Evolutionary conservation across 805 yeast species (phyloP), one percentile per base, ranked within the genome.

Genomic region (Cyberlindnera veronae): DNA sequence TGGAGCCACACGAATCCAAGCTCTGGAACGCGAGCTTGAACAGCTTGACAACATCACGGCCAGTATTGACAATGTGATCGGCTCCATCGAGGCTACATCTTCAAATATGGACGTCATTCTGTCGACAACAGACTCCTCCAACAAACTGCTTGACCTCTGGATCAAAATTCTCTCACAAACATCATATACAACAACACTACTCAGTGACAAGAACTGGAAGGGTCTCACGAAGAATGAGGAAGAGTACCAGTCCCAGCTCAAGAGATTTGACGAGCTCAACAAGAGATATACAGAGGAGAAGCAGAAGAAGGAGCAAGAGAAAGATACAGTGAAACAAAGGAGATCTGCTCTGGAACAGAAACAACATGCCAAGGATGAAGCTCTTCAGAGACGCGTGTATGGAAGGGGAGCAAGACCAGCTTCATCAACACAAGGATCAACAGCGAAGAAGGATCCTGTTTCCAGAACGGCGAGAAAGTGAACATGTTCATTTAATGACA

Each of bases 151-250:
- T 18, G 80, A 75, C 41, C 68, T 77, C 17, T 81, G 84, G 84
- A 70, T 76, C 38, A 67, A 72, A 46, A 78, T 81, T 35, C 67
- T 80, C 16, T 77, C 83, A 13, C 84, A 80, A 51, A 74, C 83
- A 17, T 72, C 73, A 26, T 75, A 77, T 51, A 73, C 81, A 4
- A 64, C 68, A 20, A 68, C 71, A 9, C 55, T 76, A 15, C 62
- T 78, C 46, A 64, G 66, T 38, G 71, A 72, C 39, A 48, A 51
- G 20, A 63, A 63, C 35, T 65, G 77, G 69, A 58, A 63, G 36
- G 73, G 72, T 1, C 24, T 46, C 2, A 39, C 55, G 3, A 56
- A 48, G 29, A 48, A 40, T 24, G 60, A 54, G 17, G 52, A 47
- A 21, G 54, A 48, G 19, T 51, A 52, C 32, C 55, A 49, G 8